Evolutionary conservation across 78 protist species (phyloP), one percentile per base, ranked within the genome.

Genomic region (Dictyostelium discoideum): DNA sequence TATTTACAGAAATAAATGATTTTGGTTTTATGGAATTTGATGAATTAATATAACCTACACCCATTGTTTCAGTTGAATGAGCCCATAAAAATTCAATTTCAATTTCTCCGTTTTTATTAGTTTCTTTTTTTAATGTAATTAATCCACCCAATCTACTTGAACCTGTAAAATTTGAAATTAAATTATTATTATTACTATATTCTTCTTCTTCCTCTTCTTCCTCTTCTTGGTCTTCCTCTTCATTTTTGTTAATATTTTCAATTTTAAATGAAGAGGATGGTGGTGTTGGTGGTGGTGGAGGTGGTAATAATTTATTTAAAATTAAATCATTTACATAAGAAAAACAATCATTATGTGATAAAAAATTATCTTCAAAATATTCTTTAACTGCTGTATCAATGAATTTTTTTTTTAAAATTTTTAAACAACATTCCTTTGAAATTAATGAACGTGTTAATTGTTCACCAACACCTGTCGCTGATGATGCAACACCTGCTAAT

Each of bases 391-490:
- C 95, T 2, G 60, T 29, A 39, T 90, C 95, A 24, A 67, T 80
- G 40, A 81, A 90, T n/a, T 67, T 82, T 16, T 82, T 74, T 40
- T 90, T 46, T 24, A 72, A 29, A 5, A 80, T 90, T 65, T 48
- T 85, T 78, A 29, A 29, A 83, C 92, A 85, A 86, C 92, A 90
- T 46, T 92, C 87, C 32, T 87, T 90, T 42, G 97, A 48, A 6
- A 94, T 78, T 50, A 82, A n/a, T 6, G 90, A 32, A 29, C 84
- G 67, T 26, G 85, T 96, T 48, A 96, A 87, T 57, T 96, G 97
- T 67, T 96, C 97, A 8, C 97, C 97, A 26, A 92, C 92, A 29
- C 97, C 97, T 16, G 97, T 95, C 26, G 89, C 65, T 48, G 94
- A 83, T 44, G 92, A 83, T 39, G 87, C 94, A 20, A 88, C 83